phyloP scores from a whole-genome alignment of 2,329 filamentous ascomycete species.

The Ramichloridium luteum region DNA sequence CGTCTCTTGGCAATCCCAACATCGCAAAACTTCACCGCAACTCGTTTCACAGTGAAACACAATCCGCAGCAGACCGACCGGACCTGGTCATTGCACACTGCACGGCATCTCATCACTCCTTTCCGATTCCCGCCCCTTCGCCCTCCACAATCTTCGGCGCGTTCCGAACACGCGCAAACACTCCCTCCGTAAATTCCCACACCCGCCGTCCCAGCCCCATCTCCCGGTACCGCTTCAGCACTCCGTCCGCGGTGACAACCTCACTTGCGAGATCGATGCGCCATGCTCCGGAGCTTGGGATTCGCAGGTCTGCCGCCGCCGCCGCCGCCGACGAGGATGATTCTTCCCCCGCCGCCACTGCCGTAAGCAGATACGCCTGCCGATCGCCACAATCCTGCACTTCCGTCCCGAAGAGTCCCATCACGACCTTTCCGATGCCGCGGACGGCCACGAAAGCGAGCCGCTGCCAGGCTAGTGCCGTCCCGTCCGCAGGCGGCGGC shows the following conservation, averaged over 20 bases:
- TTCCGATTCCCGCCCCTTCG: too few species aligned
- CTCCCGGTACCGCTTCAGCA: background rate
- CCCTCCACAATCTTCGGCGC: too few species aligned
- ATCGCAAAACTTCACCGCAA: too few species aligned
- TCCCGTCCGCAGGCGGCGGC: background rate
- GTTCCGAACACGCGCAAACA: too few species aligned
- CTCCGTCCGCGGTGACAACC: background rate
- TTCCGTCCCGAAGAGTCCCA: constrained; percentile 1
- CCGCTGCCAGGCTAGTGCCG: background rate
- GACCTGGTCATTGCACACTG: too few species aligned
- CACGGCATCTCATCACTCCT: too few species aligned
- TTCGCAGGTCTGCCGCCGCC: too few species aligned
- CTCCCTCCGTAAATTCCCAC: background rate
- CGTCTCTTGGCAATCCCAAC: too few species aligned
- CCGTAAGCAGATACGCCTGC: background rate
- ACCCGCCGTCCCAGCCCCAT: background rate
- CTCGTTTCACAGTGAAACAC: too few species aligned
- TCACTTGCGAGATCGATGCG: background rate
- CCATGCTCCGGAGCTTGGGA: background rate
- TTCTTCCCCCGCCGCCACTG: too few species aligned
- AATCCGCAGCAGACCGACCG: too few species aligned
- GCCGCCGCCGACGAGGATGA: too few species aligned
- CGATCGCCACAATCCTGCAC: constrained; percentile 1
- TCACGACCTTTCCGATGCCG: background rate
- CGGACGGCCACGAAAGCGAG: background rate